These are phyloP conservation scores for Zangia roseola DNA, from an alignment of 768 basidiomycete species.

Conservation along the genomic window DNA sequence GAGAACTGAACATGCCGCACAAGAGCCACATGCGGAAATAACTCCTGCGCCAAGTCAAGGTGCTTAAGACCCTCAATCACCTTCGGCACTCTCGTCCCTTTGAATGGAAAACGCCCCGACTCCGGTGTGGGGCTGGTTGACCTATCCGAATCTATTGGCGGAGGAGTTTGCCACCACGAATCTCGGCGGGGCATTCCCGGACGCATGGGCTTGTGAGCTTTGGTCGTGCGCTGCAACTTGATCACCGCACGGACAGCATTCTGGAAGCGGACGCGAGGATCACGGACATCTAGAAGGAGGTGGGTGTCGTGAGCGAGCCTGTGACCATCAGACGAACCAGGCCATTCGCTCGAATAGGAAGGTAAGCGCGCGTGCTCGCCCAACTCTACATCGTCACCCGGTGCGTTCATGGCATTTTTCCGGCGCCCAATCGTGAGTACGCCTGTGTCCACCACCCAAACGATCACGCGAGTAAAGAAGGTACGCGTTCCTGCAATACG, in stretches of 20 bases:
- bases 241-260: constrained; percentile 44
- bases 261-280: constrained; percentile 35
- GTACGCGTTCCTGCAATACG: constrained; percentile 8
- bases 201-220: constrained; percentile 19
- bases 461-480: constrained; percentile 9
- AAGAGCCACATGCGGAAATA: constrained; percentile 44
- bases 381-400: neutral
- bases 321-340: neutral
- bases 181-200: constrained; percentile 25
- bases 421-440: neutral
- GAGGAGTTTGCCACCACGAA: constrained; percentile 28
- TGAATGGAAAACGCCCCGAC: constrained; percentile 24
- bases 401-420: neutral
- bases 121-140: constrained; percentile 20
- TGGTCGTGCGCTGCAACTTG: constrained; percentile 34
- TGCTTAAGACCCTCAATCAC: constrained; percentile 41
- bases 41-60: constrained; percentile 38
- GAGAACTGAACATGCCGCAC: constrained; percentile 58
- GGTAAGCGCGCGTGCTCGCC: neutral
- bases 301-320: constrained; percentile 4
- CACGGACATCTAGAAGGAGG: constrained; percentile 19
- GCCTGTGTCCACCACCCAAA: constrained; percentile 11
- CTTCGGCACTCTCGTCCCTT: constrained; percentile 37
- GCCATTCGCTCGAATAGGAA: constrained; percentile 6
- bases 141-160: neutral